Conservation (phyloP, 1,284 basidiomycete species). For the Austroboletus novae-zelandiae region DNA sequence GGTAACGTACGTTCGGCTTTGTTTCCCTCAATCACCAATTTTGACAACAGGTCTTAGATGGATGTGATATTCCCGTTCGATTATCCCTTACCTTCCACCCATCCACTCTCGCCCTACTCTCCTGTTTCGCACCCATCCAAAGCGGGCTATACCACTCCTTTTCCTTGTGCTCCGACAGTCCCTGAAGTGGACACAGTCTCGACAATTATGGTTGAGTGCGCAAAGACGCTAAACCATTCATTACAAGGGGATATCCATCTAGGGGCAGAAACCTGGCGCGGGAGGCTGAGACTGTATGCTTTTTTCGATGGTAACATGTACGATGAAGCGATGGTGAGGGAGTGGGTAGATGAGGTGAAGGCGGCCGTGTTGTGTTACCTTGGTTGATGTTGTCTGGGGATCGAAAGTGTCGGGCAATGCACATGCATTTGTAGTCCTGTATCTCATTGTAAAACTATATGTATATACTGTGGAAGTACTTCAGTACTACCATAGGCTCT, state of each 20-base stretch:
- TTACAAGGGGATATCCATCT: slow-evolving; percentile 50
- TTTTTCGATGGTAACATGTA: slow-evolving; percentile 46
- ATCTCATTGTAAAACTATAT: no score
- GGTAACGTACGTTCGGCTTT: not conserved
- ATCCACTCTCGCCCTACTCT: not conserved
- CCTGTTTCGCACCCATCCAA: not conserved
- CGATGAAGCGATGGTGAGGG: slow-evolving; percentile 34
- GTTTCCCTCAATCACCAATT: not conserved
- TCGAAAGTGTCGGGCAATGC: no score
- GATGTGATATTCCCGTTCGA: not conserved
- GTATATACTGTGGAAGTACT: no score
- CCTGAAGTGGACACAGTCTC: not conserved
- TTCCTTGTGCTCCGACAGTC: not conserved
- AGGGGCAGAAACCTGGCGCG: slow-evolving; percentile 28
- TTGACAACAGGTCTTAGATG: not conserved
- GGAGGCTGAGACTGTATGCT: slow-evolving; percentile 31
- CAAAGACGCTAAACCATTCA: slow-evolving; percentile 36
- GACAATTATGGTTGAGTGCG: slow-evolving; percentile 9
- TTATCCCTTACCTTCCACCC: not conserved
- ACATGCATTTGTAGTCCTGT: no score
- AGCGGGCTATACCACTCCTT: not conserved
- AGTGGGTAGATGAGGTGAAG: slow-evolving; percentile 45
- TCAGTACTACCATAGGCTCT: no score
- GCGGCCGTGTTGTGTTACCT: slow-evolving; percentile 35
- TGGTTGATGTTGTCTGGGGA: no score